phyloP scores from a whole-genome alignment of 306 rosid genomes.

The Calophaca sinica region DNA sequence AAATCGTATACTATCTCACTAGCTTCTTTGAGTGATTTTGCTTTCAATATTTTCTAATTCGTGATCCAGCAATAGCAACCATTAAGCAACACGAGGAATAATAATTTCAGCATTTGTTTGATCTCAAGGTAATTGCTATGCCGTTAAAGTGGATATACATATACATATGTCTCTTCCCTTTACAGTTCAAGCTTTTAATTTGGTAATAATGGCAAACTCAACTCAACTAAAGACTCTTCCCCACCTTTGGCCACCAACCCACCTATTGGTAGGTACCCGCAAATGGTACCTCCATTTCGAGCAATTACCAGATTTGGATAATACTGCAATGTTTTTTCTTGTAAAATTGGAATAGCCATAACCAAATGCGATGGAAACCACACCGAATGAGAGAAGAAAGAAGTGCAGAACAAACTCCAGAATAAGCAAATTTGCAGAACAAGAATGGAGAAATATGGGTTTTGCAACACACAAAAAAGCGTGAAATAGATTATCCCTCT shows the following conservation, averaged over 20 bases:
- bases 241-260: slow-evolving; percentile 5
- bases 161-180: slow-evolving; percentile 12
- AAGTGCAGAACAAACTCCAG: not conserved
- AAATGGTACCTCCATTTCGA: slow-evolving; percentile 45
- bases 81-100: not conserved
- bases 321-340: slow-evolving; percentile 28
- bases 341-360: slow-evolving; percentile 7
- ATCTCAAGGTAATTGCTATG: not conserved
- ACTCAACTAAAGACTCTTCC: not conserved
- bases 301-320: slow-evolving; percentile 44
- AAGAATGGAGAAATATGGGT: not conserved
- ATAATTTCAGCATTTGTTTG: not conserved
- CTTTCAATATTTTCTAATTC: not conserved
- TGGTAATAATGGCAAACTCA: slow-evolving; percentile 31
- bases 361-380: slow-evolving; percentile 25
- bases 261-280: not conserved
- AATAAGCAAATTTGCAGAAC: slow-evolving; percentile 1
- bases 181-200: slow-evolving; percentile 27
- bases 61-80: not conserved
- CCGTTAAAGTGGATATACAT: slow-evolving; percentile 18
- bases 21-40: slow-evolving; percentile 11
- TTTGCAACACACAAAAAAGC: not conserved
- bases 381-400: not conserved
- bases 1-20: not conserved
- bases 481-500: not conserved